Conservation (phyloP, 352 stramenopile species). For the Pythium brassicae region DNA sequence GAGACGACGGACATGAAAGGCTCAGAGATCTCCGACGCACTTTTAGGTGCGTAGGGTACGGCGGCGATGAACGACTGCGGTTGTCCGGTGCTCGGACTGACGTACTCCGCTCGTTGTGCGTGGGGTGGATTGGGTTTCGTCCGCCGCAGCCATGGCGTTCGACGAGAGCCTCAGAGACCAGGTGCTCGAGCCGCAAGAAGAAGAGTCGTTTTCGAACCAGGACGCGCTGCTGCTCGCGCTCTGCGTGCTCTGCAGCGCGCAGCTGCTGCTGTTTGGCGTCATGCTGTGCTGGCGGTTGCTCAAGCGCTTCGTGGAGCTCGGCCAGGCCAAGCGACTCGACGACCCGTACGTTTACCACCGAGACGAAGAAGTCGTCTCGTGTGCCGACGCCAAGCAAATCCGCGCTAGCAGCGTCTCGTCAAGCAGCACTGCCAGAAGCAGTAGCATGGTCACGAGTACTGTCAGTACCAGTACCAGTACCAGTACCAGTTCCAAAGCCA, state of each 20-base stretch:
- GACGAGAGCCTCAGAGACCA: constrained; percentile 3
- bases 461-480: too few relatives aligned
- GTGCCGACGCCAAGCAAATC: too few relatives aligned
- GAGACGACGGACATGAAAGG: constrained; percentile 47
- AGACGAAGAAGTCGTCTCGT: too few relatives aligned
- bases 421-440: neutral
- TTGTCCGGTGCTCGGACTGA: too few relatives aligned
- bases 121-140: neutral
- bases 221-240: constrained; percentile 40
- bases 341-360: neutral
- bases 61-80: too few relatives aligned
- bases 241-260: constrained; percentile 25
- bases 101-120: too few relatives aligned
- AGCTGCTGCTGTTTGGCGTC: constrained; percentile 22
- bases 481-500: too few relatives aligned
- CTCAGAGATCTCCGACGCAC: constrained; percentile 44
- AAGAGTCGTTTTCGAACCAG: constrained; percentile 38
- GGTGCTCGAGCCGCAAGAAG: constrained; percentile 1
- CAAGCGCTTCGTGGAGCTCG: neutral
- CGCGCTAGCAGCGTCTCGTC: too few relatives aligned
- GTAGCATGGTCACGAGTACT: neutral
- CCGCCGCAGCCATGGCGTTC: constrained; percentile 13
- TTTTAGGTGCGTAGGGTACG: constrained; percentile 29
- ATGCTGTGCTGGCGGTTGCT: constrained; percentile 26
- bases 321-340: neutral